Evolutionary conservation across 2,329 filamentous ascomycete species (phyloP), one percentile per base, ranked within the genome.

Genomic region (Alternaria infectoria): DNA sequence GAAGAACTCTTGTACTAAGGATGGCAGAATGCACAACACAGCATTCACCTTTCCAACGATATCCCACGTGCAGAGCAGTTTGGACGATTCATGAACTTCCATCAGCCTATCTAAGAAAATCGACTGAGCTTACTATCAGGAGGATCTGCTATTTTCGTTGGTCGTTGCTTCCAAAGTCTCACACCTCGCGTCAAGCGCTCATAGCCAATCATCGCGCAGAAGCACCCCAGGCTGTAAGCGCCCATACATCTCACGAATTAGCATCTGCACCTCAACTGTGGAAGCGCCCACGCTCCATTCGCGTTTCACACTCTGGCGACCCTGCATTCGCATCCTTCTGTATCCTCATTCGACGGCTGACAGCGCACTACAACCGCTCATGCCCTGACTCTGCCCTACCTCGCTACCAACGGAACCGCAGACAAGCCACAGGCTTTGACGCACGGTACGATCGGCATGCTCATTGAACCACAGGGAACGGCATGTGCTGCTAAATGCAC

Each of bases 191-290:
- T 19, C 44, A 40, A 40, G 36, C 57, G 60, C 19, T n/a, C 25
- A 23, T 32, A 55, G 57, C 67, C 65, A 69, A 69, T 69, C 61
- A 68, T 30, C 44, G 25, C n/a, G 10, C 54, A 32, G 47, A 43
- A 52, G n/a, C 19, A 51, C 49, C 26, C 28, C 36, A 44, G 25
- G 28, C 17, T 61, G 45, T 76, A 77, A 74, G 73, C 74, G 75
- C 75, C 72, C 63, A 74, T 64, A 67, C 71, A 30, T 66, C 46
- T 59, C 60, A 30, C 71, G 67, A 73, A 74, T 69, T 70, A 73
- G 46, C 60, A 66, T 63, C 61, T 68, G 64, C 66, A 74, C 32
- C 47, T 54, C 44, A 44, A 52, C 49, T 45, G 51, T 66, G 66
- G 64, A 76, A 74, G 75, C 75, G 75, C 75, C 71, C 59, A 58